Conservation (phyloP, 2,329 filamentous ascomycete genomes). For the Ilyonectria sp. region DNA sequence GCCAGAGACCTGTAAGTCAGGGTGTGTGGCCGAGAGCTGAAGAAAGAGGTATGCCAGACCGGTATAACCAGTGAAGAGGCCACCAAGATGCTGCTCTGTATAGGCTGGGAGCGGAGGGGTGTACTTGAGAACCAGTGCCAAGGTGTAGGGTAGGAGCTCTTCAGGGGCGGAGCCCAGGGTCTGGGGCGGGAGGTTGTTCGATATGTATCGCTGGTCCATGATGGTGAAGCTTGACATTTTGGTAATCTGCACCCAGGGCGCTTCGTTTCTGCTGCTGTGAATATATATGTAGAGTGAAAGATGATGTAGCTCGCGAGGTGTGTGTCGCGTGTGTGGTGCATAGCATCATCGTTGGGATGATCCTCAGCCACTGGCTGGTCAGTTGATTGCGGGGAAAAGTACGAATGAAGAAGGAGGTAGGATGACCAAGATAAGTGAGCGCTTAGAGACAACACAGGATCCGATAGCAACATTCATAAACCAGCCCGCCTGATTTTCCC, state of each 20-base stretch:
- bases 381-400: constrained; percentile 36
- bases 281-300: neutral
- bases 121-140: constrained; percentile 55
- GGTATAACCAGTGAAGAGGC: constrained; percentile 68
- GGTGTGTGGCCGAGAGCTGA: constrained; percentile 60
- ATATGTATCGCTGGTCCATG: constrained; percentile 53
- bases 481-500: neutral
- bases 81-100: constrained; percentile 55
- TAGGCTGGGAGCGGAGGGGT: constrained; percentile 57
- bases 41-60: constrained; percentile 71
- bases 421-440: constrained; percentile 8
- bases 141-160: constrained; percentile 51
- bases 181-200: constrained; percentile 53
- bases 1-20: constrained; percentile 59
- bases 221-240: constrained; percentile 13
- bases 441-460: neutral
- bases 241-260: constrained; percentile 9
- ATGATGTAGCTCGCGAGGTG: constrained; percentile 3
- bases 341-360: constrained; percentile 40
- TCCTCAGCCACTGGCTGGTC: constrained; percentile 35
- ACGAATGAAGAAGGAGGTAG: constrained; percentile 37
- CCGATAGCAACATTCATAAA: neutral
- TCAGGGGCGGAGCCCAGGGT: constrained; percentile 46
- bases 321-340: constrained; percentile 35
- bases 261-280: constrained; percentile 15